Evolutionary conservation across 805 yeast species (phyloP).

Genomic region (Wickerhamomyces ciferrii): DNA sequence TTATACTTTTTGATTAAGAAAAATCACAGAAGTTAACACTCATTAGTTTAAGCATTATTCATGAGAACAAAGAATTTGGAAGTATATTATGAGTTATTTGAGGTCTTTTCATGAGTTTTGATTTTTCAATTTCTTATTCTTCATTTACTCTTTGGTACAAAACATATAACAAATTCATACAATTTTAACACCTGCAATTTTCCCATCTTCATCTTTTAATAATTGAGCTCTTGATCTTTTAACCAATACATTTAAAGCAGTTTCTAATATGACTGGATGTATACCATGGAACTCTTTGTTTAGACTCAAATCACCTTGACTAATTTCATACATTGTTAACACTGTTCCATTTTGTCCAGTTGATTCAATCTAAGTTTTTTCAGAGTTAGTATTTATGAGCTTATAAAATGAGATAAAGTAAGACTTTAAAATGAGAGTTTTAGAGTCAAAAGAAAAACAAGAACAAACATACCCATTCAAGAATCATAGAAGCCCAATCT

Average conservation of each 20-base stretch:
- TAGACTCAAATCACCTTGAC: slow-evolving; percentile 53
- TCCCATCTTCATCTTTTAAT: slow-evolving; percentile 60
- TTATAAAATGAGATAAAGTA: too few relatives aligned
- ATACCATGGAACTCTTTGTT: slow-evolving; percentile 59
- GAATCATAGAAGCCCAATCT: slow-evolving; percentile 58
- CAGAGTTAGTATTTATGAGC: too few relatives aligned
- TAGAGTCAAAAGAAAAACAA: too few relatives aligned
- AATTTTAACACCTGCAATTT: slow-evolving; percentile 72
- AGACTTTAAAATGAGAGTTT: too few relatives aligned
- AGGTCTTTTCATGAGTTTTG: too few relatives aligned
- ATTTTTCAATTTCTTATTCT: too few relatives aligned
- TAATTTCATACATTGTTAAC: slow-evolving; percentile 76
- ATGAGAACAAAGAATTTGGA: too few relatives aligned
- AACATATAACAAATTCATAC: neutral
- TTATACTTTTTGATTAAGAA: too few relatives aligned
- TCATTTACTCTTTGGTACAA: too few relatives aligned
- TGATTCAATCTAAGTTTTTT: slow-evolving; percentile 35
- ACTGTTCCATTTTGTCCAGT: slow-evolving; percentile 78
- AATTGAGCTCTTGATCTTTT: slow-evolving; percentile 70
- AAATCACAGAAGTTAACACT: too few relatives aligned
- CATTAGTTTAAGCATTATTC: too few relatives aligned
- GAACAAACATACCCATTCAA: slow-evolving; percentile 51
- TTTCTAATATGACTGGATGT: slow-evolving; percentile 48
- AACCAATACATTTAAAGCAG: slow-evolving; percentile 52
- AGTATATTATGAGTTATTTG: too few relatives aligned